These are phyloP conservation scores for Talaromyces sp. DNA, from an alignment of 2,329 filamentous ascomycete genomes.

Conservation along the genomic window DNA sequence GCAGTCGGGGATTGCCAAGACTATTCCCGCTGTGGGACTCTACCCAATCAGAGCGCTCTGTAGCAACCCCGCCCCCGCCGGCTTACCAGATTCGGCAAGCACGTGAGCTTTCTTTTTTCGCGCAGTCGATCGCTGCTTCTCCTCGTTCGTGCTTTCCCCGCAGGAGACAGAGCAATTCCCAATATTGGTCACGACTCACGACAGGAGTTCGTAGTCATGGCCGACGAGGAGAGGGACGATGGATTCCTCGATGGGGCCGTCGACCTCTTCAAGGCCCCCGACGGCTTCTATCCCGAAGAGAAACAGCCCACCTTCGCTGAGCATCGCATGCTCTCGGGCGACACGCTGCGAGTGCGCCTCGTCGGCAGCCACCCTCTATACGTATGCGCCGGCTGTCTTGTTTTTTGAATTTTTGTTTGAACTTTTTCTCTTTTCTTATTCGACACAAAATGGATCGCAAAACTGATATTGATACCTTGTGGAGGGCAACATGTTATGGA, in stretches of 20 bases:
- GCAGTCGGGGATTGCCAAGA: background rate
- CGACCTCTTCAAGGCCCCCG: constrained; percentile 72
- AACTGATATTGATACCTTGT: constrained; percentile 16
- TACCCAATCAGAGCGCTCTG: background rate
- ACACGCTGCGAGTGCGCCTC: constrained; percentile 64
- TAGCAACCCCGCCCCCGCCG: background rate
- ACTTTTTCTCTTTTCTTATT: background rate
- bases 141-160: background rate
- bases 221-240: constrained; percentile 13
- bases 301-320: constrained; percentile 67
- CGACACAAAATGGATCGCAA: background rate
- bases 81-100: background rate
- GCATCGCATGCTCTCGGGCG: constrained; percentile 63
- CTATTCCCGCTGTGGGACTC: background rate
- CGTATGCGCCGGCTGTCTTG: constrained; percentile 41
- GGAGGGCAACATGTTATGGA: constrained; percentile 82
- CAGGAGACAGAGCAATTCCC: background rate
- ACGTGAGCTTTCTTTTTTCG: background rate
- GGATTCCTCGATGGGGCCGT: constrained; percentile 27
- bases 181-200: background rate
- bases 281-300: constrained; percentile 71
- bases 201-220: background rate
- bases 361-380: constrained; percentile 85
- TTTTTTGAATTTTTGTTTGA: background rate
- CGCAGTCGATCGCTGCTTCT: background rate